Conservation (phyloP, 108 stramenopile species). For the Hondaea fermentalgiana region DNA sequence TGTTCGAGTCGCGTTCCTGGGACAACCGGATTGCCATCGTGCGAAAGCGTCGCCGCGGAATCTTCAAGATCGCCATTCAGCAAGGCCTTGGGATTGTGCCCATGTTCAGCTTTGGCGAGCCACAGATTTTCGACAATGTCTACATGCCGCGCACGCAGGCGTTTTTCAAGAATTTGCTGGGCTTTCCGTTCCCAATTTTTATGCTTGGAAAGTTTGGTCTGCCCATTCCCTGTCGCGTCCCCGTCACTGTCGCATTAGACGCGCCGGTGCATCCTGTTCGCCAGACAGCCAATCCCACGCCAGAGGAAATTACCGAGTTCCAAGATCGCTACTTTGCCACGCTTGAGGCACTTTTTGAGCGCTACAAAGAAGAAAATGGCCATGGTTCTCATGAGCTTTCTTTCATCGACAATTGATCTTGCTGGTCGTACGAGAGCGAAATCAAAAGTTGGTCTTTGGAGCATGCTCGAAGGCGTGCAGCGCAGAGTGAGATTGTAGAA, state of each 20-base stretch:
- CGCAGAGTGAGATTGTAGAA: no score
- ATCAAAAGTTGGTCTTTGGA: no score
- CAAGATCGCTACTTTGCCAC: background rate
- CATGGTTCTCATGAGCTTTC: background rate
- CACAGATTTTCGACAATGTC: background rate
- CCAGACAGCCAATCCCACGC: background rate
- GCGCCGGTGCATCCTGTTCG: background rate
- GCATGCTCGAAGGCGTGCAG: no score
- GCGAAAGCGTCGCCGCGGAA: background rate
- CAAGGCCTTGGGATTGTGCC: constrained; percentile 3
- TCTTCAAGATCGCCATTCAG: constrained; percentile 16
- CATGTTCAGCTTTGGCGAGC: background rate
- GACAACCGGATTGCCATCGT: background rate
- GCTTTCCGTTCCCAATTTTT: background rate
- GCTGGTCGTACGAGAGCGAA: no score
- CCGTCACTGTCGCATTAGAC: background rate
- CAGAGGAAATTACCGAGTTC: background rate
- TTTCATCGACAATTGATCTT: background rate
- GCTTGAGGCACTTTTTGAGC: background rate
- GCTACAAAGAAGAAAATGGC: background rate
- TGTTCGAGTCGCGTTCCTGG: constrained; percentile 12
- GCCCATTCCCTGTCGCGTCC: background rate
- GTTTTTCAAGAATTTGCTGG: constrained; percentile 1
- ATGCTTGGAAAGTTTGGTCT: constrained; percentile 2
- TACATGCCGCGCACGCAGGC: constrained; percentile 6